phyloP scores from a whole-genome alignment of 345 rosid genomes.

The Heritiera littoralis region DNA sequence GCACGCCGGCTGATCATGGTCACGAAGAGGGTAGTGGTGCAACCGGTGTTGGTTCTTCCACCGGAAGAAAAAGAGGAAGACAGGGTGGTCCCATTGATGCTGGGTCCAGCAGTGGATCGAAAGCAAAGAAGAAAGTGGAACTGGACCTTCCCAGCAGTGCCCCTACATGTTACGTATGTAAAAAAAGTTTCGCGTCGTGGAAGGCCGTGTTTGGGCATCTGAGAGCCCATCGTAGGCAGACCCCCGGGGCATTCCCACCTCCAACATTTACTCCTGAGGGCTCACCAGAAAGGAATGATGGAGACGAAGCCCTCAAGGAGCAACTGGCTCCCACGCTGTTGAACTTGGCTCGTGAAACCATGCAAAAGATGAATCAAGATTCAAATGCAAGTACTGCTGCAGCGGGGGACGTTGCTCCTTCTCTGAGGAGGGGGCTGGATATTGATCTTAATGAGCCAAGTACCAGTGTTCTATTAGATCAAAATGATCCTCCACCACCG shows the following conservation, averaged over 20 bases:
- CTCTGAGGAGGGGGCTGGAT: not conserved
- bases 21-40: not conserved
- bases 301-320: not conserved
- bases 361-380: not conserved
- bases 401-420: constrained; percentile 5
- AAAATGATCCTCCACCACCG: not conserved
- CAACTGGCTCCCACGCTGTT: constrained; percentile 21
- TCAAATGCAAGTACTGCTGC: not conserved
- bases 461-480: not conserved
- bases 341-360: constrained; percentile 14
- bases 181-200: not conserved
- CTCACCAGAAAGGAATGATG: not conserved
- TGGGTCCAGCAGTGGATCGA: not conserved
- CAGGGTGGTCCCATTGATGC: no score
- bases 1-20: not conserved
- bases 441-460: constrained; percentile 1
- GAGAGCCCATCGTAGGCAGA: constrained; percentile 4
- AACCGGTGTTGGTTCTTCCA: not conserved
- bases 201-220: constrained; percentile 22
- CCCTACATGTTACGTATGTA: constrained; percentile 17
- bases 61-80: not conserved
- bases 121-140: constrained; percentile 4
- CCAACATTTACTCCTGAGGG: constrained; percentile 14
- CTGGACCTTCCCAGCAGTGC: not conserved
- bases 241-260: constrained; percentile 23